A percentile compares a stretch with the other conserved stretches of the same genome.
Evolutionary conservation across 495 filamentous ascomycete genomes (phyloP).

Genomic region (Trichodelitschia bisporula): DNA sequence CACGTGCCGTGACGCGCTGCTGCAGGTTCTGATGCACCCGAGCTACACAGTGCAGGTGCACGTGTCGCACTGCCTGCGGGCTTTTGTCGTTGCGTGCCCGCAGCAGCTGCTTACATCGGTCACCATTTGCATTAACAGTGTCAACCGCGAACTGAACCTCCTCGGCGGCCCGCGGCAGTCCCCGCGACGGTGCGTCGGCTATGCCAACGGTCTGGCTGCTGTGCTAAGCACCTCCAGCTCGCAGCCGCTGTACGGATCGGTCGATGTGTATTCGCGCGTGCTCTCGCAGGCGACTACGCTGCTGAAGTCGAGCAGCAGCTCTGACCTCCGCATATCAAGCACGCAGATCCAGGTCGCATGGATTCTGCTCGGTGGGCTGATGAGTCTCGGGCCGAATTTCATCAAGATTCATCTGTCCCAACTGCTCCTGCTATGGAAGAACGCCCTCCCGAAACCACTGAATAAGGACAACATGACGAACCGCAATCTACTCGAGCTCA

Average conservation of each 20-base stretch:
- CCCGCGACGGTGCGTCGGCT: conserved; percentile 65
- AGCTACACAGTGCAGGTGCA: conserved; percentile 91
- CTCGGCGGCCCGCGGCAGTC: conserved; percentile 54
- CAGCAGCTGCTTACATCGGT: conserved; percentile 78
- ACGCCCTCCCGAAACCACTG: conserved; percentile 82
- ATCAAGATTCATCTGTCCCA: conserved; percentile 97
- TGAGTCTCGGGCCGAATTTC: conserved; percentile 93
- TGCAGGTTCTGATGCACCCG: conserved; percentile 82
- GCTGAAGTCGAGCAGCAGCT: conserved; percentile 77
- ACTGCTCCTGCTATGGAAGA: conserved; percentile 90
- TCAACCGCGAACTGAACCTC: conserved; percentile 62
- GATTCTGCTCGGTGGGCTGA: conserved; percentile 88
- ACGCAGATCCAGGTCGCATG: conserved; percentile 95
- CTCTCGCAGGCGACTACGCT: conserved; percentile 77
- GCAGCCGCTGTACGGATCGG: conserved; percentile 80
- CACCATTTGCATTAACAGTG: conserved; percentile 89
- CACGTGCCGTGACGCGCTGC: conserved; percentile 55
- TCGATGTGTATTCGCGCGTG: conserved; percentile 82
- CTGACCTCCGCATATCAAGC: conserved; percentile 71
- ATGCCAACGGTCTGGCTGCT: conserved; percentile 80
- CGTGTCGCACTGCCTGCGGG: conserved; percentile 60
- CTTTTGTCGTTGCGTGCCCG: conserved; percentile 71
- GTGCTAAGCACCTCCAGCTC: conserved; percentile 71
- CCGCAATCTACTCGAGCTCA: conserved; percentile 61
- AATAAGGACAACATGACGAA: conserved; percentile 69